Conservation (phyloP, 2,329 filamentous ascomycete species). For the Plectosphaerella sp. region DNA sequence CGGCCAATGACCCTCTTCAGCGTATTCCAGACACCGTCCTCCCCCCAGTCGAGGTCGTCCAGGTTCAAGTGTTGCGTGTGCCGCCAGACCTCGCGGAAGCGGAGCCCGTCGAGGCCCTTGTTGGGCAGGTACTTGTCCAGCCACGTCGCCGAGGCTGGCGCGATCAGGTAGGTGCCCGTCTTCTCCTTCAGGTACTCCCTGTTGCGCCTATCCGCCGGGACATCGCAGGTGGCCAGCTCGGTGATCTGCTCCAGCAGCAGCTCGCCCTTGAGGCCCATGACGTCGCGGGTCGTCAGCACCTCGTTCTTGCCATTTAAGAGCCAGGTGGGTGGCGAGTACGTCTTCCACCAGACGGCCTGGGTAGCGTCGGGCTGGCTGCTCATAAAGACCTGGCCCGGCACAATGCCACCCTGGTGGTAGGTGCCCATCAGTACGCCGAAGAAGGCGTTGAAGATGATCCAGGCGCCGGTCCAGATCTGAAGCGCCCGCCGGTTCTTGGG, state of each 20-base stretch:
- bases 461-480: conserved; percentile 53
- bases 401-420: conserved; percentile 76
- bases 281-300: conserved; percentile 64
- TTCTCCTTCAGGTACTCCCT: conserved; percentile 55
- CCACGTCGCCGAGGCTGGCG: conserved; percentile 67
- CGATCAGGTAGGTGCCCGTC: conserved; percentile 66
- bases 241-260: conserved; percentile 55
- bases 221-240: conserved; percentile 59
- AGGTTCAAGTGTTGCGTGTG: conserved; percentile 67
- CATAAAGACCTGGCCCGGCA: conserved; percentile 72
- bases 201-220: conserved; percentile 49
- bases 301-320: conserved; percentile 72
- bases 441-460: conserved; percentile 66
- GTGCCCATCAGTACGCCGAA: conserved; percentile 72
- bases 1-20: conserved; percentile 62
- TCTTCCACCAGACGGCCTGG: conserved; percentile 79
- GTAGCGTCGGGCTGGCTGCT: conserved; percentile 65
- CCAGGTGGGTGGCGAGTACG: conserved; percentile 78
- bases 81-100: conserved; percentile 67
- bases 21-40: conserved; percentile 71
- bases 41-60: conserved; percentile 75
- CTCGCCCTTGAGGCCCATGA: conserved; percentile 67
- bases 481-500: conserved; percentile 49
- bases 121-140: conserved; percentile 59
- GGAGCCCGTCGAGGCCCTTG: conserved; percentile 54